phyloP scores from a whole-genome alignment of 208 protist genomes.

The Tetramitus jugosus region DNA sequence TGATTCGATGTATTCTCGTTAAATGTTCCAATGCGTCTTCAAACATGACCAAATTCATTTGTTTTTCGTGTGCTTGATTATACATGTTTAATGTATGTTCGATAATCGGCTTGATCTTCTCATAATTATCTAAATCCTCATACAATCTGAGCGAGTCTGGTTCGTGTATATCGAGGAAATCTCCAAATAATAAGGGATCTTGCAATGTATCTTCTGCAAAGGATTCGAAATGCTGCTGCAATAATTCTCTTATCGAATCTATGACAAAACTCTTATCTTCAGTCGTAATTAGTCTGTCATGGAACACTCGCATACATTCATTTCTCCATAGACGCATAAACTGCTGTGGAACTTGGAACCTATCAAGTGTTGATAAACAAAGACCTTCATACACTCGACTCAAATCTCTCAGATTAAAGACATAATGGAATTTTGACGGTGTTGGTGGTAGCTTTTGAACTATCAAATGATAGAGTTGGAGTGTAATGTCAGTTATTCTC shows the following conservation, averaged over 20 bases:
- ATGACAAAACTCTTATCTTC: constrained; percentile 80
- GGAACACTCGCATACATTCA: constrained; percentile 90
- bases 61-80: constrained; percentile 71
- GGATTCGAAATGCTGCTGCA: constrained; percentile 60
- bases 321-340: constrained; percentile 95
- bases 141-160: constrained; percentile 68
- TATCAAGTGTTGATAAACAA: constrained; percentile 78
- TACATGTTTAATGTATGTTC: constrained; percentile 84
- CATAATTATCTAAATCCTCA: constrained; percentile 78
- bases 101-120: constrained; percentile 57
- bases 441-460: constrained; percentile 84
- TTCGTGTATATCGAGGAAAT: constrained; percentile 83
- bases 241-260: constrained; percentile 56
- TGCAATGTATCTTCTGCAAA: constrained; percentile 49
- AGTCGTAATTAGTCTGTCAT: constrained; percentile 87
- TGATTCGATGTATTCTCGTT: constrained; percentile 84
- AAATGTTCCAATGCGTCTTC: constrained; percentile 96
- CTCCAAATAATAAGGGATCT: constrained; percentile 87
- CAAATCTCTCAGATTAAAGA: constrained; percentile 97
- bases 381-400: constrained; percentile 94
- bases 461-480: constrained; percentile 81
- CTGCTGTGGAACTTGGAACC: constrained; percentile 52
- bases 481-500: constrained; percentile 77
- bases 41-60: constrained; percentile 96
- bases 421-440: constrained; percentile 97